Evolutionary conservation across 805 yeast genomes (phyloP).

Genomic region (Debaryomyces maramus): DNA sequence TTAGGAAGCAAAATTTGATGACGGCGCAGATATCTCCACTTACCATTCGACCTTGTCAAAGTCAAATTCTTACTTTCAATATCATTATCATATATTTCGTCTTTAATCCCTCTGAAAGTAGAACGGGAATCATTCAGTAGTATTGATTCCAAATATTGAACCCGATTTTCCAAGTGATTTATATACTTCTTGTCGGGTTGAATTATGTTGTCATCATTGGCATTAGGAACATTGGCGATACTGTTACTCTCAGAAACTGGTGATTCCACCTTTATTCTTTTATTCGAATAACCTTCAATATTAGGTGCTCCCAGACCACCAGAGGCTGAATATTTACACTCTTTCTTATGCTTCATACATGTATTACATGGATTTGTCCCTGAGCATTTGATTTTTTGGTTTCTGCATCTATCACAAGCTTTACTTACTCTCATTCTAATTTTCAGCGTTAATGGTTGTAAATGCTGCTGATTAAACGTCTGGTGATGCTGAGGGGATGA

Average conservation of each 20-base stretch:
- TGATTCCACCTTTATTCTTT: constrained; percentile 7
- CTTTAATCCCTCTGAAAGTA: constrained; percentile 11
- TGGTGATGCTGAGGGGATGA: not conserved
- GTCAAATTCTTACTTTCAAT: not conserved
- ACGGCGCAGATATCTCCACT: constrained; percentile 49
- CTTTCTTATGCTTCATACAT: constrained; percentile 40
- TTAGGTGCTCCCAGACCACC: constrained; percentile 8
- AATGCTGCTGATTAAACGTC: not conserved
- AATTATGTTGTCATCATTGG: too few species aligned
- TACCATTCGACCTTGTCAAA: constrained; percentile 23
- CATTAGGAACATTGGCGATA: constrained; percentile 21
- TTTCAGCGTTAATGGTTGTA: constrained; percentile 3
- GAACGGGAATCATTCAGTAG: constrained; percentile 17
- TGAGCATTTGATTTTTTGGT: constrained; percentile 57
- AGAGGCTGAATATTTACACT: constrained; percentile 28
- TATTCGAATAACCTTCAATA: constrained; percentile 8
- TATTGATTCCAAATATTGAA: constrained; percentile 39
- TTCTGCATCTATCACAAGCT: constrained; percentile 58
- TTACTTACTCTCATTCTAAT: constrained; percentile 44
- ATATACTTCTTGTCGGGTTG: constrained; percentile 25
- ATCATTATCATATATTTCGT: constrained; percentile 20
- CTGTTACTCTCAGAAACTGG: constrained; percentile 7
- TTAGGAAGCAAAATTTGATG: constrained; percentile 44
- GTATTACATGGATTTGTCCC: constrained; percentile 52
- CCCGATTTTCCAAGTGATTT: constrained; percentile 39